These are phyloP conservation scores for Colletotrichum aenigma DNA, from an alignment of 2,329 filamentous ascomycete species.

Conservation along the genomic window DNA sequence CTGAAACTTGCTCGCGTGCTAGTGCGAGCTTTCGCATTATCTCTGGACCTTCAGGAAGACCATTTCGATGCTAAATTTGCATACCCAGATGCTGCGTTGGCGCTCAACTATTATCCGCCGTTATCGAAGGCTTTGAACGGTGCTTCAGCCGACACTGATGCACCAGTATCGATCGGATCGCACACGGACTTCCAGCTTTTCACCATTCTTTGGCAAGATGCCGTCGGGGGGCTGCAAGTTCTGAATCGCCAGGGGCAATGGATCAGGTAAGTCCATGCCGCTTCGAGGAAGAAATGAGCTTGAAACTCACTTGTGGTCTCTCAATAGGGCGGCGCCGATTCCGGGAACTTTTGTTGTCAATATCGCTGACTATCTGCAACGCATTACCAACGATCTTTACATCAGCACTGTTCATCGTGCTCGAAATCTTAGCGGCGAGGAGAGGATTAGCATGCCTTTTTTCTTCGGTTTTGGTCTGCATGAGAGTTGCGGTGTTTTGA, in stretches of 20 bases:
- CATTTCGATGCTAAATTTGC: slow-evolving; percentile 60
- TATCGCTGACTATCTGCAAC: slow-evolving; percentile 54
- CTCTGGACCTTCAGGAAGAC: slow-evolving; percentile 55
- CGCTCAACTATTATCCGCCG: slow-evolving; percentile 45
- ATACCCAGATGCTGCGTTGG: slow-evolving; percentile 50
- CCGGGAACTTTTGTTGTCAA: slow-evolving; percentile 54
- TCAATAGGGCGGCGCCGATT: slow-evolving; percentile 40
- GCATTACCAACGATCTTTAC: slow-evolving; percentile 54
- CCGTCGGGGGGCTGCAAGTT: slow-evolving; percentile 46
- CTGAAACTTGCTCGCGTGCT: slow-evolving; percentile 55
- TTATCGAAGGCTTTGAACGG: neutral
- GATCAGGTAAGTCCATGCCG: slow-evolving; percentile 28
- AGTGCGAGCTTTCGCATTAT: slow-evolving; percentile 57
- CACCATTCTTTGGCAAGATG: slow-evolving; percentile 50
- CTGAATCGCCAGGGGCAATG: slow-evolving; percentile 42
- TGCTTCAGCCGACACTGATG: neutral
- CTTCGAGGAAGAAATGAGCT: neutral
- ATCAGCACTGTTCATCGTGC: slow-evolving; percentile 54
- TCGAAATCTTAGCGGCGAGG: slow-evolving; percentile 41
- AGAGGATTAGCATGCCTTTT: slow-evolving; percentile 49
- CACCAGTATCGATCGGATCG: slow-evolving; percentile 46
- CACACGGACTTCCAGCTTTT: slow-evolving; percentile 60
- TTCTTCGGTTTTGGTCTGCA: slow-evolving; percentile 48
- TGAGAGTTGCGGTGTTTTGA: slow-evolving; percentile 44
- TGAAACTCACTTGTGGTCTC: neutral